Evolutionary conservation across 306 rosid genomes (phyloP).

Genomic region (Geum urbanum): DNA sequence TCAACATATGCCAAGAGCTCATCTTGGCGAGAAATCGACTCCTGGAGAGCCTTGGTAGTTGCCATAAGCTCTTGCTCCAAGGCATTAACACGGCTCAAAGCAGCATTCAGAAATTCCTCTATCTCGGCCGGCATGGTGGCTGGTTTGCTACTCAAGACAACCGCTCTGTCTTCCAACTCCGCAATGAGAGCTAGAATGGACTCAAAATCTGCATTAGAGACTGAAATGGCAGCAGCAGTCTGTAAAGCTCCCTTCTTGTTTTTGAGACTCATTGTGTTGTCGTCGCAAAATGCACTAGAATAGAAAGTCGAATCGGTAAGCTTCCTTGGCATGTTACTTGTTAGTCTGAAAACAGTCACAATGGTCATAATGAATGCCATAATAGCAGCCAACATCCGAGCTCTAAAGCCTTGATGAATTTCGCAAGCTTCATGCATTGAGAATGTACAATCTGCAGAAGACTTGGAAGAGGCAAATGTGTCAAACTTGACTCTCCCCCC

Average conservation of each 20-base stretch:
- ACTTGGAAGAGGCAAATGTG: not conserved
- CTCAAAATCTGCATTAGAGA: not conserved
- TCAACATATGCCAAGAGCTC: conserved; percentile 8
- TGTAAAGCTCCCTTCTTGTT: not conserved
- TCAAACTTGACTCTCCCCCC: not conserved
- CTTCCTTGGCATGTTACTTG: conserved; percentile 11
- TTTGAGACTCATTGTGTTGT: not conserved
- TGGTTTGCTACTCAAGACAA: not conserved
- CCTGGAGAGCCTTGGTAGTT: conserved; percentile 6
- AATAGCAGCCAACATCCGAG: not conserved
- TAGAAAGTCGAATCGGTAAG: conserved; percentile 15
- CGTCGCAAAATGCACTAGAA: not conserved
- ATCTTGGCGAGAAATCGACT: conserved; percentile 7
- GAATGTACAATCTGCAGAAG: not conserved
- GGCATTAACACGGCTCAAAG: not conserved
- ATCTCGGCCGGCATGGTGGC: not conserved
- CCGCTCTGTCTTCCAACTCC: conserved; percentile 6
- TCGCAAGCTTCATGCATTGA: not conserved
- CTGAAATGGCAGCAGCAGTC: not conserved
- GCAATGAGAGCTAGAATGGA: conserved; percentile 5
- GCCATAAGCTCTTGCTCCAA: conserved; percentile 19
- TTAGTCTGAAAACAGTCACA: not conserved
- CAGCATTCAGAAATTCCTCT: conserved; percentile 7
- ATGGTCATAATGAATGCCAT: conserved; percentile 9
- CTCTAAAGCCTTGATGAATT: not conserved